These are phyloP conservation scores for Scheffersomyces quercinus DNA, from an alignment of 1,139 yeast genomes.

Conservation along the genomic window DNA sequence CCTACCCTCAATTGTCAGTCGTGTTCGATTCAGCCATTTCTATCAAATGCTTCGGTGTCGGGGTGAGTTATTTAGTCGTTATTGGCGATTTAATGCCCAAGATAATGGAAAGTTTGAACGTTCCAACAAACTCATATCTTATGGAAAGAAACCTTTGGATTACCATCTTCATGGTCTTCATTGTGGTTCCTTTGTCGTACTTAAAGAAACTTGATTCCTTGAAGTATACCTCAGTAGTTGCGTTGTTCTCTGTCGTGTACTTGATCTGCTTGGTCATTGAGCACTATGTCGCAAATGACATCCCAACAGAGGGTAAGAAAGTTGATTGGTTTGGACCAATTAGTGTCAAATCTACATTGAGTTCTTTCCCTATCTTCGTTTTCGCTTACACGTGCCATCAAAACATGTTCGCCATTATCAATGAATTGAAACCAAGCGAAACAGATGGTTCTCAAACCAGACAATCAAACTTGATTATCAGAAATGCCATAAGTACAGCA, in stretches of 20 bases:
- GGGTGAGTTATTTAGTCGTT: constrained; percentile 81
- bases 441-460: constrained; percentile 48
- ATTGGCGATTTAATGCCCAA: constrained; percentile 92
- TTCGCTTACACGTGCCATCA: constrained; percentile 97
- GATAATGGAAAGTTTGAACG: constrained; percentile 49
- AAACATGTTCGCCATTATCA: constrained; percentile 86
- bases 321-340: constrained; percentile 40
- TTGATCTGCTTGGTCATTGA: constrained; percentile 70
- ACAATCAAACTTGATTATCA: constrained; percentile 55
- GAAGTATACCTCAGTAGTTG: constrained; percentile 83
- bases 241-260: constrained; percentile 78
- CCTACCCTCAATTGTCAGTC: constrained; percentile 50
- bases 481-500: constrained; percentile 58
- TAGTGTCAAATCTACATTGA: constrained; percentile 35
- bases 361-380: constrained; percentile 81
- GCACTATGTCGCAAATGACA: constrained; percentile 52
- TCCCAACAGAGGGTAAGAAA: constrained; percentile 19
- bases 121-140: constrained; percentile 22
- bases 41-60: constrained; percentile 83
- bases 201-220: constrained; percentile 77
- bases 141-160: constrained; percentile 70
- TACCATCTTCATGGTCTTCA: constrained; percentile 54
- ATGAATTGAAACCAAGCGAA: constrained; percentile 53
- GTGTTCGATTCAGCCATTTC: constrained; percentile 53
- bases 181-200: constrained; percentile 71